A percentile compares a stretch with the other conserved stretches of the same genome.
Conservation (phyloP, 352 stramenopile genomes). For the Globisporangium parvum region DNA sequence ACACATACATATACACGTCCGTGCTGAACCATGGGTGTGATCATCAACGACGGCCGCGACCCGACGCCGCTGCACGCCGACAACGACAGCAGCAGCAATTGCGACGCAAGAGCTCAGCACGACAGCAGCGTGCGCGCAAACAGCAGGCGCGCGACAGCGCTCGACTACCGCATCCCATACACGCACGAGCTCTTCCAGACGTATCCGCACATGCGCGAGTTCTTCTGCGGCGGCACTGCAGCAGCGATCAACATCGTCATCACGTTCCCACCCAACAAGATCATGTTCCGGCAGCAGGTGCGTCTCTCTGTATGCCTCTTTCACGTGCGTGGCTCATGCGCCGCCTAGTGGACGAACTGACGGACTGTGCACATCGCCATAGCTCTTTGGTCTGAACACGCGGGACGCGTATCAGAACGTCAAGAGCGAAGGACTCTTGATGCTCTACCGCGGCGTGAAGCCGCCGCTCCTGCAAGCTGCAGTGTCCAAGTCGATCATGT, state of each 20-base stretch:
- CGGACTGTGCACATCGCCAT: background rate
- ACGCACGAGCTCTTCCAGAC: conserved; percentile 31
- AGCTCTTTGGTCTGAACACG: conserved; percentile 75
- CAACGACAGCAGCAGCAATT: background rate
- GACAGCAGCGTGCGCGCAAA: background rate
- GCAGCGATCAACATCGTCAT: conserved; percentile 85
- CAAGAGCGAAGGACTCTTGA: conserved; percentile 42
- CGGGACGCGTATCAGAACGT: conserved; percentile 70
- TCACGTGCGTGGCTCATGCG: too few species aligned
- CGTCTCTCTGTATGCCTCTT: background rate
- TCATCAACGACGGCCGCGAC: conserved; percentile 12
- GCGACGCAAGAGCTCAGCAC: background rate
- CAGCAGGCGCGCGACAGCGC: background rate
- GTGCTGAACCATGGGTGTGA: conserved; percentile 4
- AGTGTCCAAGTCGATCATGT: conserved; percentile 88
- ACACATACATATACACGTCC: background rate
- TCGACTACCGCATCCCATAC: conserved; percentile 5
- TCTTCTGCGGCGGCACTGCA: conserved; percentile 70
- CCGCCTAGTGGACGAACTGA: background rate
- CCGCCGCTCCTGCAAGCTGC: conserved; percentile 79
- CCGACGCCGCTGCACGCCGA: background rate
- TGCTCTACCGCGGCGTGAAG: conserved; percentile 82
- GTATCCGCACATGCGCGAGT: conserved; percentile 74
- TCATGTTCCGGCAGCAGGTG: conserved; percentile 90
- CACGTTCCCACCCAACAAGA: conserved; percentile 86